Conservation (phyloP, 192 early-diverging fungal species). For the Linnemannia exigua region DNA sequence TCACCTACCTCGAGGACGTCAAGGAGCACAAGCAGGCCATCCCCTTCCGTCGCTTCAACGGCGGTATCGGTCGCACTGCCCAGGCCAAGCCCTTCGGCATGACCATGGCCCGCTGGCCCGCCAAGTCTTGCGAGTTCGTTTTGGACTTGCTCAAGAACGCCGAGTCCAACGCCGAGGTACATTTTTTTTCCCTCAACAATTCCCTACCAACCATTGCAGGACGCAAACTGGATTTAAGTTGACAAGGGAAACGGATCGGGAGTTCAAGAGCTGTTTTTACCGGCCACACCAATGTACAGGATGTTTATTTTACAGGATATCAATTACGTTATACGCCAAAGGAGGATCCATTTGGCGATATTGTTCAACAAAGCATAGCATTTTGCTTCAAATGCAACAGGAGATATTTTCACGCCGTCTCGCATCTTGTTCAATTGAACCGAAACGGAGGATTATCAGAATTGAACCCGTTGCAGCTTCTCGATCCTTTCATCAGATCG, state of each 20-base stretch:
- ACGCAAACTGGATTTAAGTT: no score
- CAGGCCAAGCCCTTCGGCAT: constrained; percentile 96
- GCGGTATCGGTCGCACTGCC: constrained; percentile 96
- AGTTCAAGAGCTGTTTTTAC: not conserved
- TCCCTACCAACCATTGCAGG: no score
- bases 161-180: constrained; percentile 95
- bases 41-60: constrained; percentile 97
- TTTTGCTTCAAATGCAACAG: no score
- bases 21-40: constrained; percentile 97
- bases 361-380: no score
- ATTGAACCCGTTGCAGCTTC: not conserved
- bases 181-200: not conserved
- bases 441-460: no score
- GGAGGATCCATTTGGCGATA: no score
- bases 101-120: constrained; percentile 93
- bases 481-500: not conserved
- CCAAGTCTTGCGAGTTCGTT: constrained; percentile 95
- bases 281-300: not conserved
- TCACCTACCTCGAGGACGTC: constrained; percentile 93
- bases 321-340: no score
- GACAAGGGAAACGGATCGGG: not conserved
- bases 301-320: no score
- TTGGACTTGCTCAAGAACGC: constrained; percentile 96
- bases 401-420: no score
- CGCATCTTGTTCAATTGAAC: no score